Percentiles rank a stretch among this genome's conserved stretches.
Evolutionary conservation across 208 protist species (phyloP).

Genomic region (Acanthamoeba lenticulata): DNA sequence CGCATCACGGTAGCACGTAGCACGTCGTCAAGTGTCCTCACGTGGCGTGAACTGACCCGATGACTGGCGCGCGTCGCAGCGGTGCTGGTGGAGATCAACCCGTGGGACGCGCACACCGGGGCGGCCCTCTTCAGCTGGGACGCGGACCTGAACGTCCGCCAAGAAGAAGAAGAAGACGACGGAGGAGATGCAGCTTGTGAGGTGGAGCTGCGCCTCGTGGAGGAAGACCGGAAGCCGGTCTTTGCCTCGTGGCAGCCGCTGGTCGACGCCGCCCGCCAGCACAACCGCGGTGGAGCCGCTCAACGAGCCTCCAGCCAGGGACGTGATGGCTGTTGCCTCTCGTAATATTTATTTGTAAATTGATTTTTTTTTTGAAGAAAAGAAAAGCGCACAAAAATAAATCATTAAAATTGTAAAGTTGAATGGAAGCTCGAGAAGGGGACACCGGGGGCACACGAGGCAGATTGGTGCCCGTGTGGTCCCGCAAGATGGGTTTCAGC

Average conservation of each 20-base stretch:
- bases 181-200: not conserved
- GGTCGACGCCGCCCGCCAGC: not conserved
- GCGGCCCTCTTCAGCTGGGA: not conserved
- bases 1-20: not conserved
- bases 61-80: not conserved
- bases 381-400: too few relatives aligned
- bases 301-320: too few relatives aligned
- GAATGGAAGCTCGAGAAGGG: too few relatives aligned
- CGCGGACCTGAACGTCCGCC: not conserved
- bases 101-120: constrained; percentile 4
- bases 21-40: too few relatives aligned
- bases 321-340: too few relatives aligned
- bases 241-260: not conserved
- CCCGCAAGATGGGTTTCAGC: constrained; percentile 7
- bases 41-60: not conserved
- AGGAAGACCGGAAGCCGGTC: not conserved
- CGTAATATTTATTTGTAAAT: too few relatives aligned
- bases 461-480: not conserved
- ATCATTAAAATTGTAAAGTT: too few relatives aligned
- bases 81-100: not conserved
- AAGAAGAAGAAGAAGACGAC: not conserved
- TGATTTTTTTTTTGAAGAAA: too few relatives aligned
- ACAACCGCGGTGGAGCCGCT: too few relatives aligned
- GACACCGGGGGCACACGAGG: too few relatives aligned
- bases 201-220: not conserved